phyloP scores from a whole-genome alignment of 2,329 filamentous ascomycete genomes.

The Chaetomiaceae sp. region DNA sequence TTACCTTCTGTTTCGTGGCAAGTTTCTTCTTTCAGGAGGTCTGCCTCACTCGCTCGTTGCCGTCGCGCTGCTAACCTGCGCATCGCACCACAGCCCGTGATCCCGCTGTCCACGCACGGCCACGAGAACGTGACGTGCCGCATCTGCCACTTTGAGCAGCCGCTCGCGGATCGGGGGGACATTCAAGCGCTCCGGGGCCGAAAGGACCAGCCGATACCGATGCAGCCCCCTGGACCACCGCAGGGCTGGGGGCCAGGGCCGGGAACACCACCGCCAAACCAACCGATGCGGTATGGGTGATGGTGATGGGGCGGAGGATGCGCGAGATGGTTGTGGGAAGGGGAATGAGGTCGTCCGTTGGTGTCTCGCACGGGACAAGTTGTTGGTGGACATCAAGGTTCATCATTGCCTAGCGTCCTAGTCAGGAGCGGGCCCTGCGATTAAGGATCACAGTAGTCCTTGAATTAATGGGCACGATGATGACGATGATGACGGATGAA shows the following conservation, averaged over 20 bases:
- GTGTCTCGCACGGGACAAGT: no score
- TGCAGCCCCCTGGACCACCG: conserved; percentile 30
- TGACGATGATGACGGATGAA: no score
- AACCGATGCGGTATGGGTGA: conserved; percentile 29
- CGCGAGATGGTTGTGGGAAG: no score
- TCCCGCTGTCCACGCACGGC: conserved; percentile 62
- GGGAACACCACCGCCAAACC: conserved; percentile 17
- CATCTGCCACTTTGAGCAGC: conserved; percentile 71
- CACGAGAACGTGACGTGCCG: conserved; percentile 66
- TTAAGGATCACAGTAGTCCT: no score
- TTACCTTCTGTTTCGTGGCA: conserved; percentile 72
- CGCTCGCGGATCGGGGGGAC: conserved; percentile 51
- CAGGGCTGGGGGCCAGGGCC: conserved; percentile 29
- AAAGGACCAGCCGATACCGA: conserved; percentile 30
- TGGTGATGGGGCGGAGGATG: background rate
- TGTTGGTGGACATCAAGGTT: no score
- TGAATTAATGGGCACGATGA: no score
- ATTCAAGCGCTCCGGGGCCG: conserved; percentile 46
- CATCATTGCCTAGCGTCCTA: no score
- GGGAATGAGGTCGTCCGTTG: no score
- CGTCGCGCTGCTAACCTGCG: background rate
- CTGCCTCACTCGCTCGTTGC: background rate
- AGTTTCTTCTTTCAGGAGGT: conserved; percentile 24
- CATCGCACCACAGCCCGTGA: conserved; percentile 48
- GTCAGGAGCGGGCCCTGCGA: no score